Percentiles rank a stretch among this genome's conserved stretches.
Conservation (phyloP, 2,329 filamentous ascomycete genomes). For the Aspergillus novoparasiticus region DNA sequence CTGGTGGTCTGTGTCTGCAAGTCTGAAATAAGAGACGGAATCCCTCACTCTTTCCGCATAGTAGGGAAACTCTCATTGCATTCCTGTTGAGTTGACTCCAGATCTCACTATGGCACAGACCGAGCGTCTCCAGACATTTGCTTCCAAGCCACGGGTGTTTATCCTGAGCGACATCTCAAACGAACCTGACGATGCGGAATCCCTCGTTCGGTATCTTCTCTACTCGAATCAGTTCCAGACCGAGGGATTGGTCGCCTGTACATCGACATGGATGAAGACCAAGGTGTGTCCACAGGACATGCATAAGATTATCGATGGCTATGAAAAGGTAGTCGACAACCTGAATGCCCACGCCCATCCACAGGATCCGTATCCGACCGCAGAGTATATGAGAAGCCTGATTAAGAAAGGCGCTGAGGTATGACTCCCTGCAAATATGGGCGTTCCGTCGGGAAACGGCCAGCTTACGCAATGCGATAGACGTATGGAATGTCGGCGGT, state of each 20-base stretch:
- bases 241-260: neutral
- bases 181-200: neutral
- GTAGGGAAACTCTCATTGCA: neutral
- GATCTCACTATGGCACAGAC: neutral
- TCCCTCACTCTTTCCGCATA: neutral
- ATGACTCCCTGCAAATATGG: neutral
- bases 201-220: neutral
- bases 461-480: neutral
- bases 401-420: neutral
- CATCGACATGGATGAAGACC: neutral
- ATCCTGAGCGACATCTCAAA: neutral
- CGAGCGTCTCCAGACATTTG: neutral
- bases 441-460: rapidly evolving
- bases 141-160: neutral
- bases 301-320: neutral
- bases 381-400: neutral
- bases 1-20: neutral
- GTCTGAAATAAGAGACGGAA: neutral
- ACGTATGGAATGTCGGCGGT: neutral
- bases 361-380: neutral
- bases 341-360: neutral
- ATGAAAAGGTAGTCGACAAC: neutral
- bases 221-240: neutral
- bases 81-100: neutral
- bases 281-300: neutral